Evolutionary conservation across 73 alveolate genomes (phyloP).

Genomic region (Paramecium pentaurelia): DNA sequence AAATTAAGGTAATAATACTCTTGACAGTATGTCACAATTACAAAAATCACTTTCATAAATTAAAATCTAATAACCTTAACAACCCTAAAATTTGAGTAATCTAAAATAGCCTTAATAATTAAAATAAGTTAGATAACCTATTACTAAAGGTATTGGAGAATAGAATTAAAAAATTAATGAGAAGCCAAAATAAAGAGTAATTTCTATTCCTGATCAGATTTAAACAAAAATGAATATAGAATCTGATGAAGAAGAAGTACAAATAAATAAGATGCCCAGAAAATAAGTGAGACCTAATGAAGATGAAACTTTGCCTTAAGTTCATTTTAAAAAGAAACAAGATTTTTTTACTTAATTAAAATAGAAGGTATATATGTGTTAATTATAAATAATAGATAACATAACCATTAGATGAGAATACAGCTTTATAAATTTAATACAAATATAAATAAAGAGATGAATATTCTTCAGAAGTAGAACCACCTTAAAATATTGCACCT

Average conservation of each 20-base stretch:
- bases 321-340: background rate
- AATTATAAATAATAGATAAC: background rate
- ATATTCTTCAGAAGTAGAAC: background rate
- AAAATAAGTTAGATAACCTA: background rate
- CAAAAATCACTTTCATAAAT: background rate
- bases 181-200: background rate
- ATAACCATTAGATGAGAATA: background rate
- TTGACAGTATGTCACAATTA: background rate
- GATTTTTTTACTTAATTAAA: background rate
- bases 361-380: background rate
- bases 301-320: background rate
- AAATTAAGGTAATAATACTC: background rate
- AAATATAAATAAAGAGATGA: background rate
- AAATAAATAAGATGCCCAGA: background rate
- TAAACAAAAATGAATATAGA: conserved; percentile 15
- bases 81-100: background rate
- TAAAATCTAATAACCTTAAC: background rate
- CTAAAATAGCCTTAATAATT: background rate
- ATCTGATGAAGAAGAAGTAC: background rate
- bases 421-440: background rate
- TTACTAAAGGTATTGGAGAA: background rate
- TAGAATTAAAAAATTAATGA: background rate
- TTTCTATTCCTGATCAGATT: background rate
- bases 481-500: background rate
- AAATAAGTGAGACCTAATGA: background rate